Evolutionary conservation across 116 monocot genomes (phyloP), one percentile per base, ranked within the genome.

Genomic region (Iris pallida): DNA sequence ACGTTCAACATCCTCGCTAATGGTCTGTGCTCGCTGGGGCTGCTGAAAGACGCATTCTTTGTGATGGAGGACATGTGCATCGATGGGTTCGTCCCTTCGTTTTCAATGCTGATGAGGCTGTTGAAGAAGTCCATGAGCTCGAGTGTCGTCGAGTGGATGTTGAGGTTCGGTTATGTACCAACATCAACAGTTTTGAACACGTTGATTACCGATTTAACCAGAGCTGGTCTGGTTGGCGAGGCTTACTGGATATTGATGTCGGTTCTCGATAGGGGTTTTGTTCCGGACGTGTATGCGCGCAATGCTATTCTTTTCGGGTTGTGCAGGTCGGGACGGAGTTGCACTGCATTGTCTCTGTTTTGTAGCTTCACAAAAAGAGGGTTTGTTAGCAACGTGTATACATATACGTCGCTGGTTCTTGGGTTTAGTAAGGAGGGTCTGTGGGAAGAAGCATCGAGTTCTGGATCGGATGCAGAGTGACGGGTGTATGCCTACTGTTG

Each of bases 221-320:
- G 53, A 57, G 53, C 11, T 8, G 63, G 74, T n/a, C 78, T 56
- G 47, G 14, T 80, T 45, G 0, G 7, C 19, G 58, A 75, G 65
- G 85, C 89, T 9, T 80, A 72, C 47, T 13, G 60, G 6, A 63
- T 72, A 41, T 80, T 82, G 51, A 65, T n/a, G 40, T n/a, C 66
- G 42, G 53, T 80, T 47, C 16, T 78, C 17, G 72, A 78, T 58
- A 78, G 73, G 17, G 75, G 82, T 16, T n/a, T 80, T 85, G 60
- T 41, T 62, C 75, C 80, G 41, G 75, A 70, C 72, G 75, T 80
- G 58, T 80, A 69, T 53, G 53, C 74, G 8, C 85, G 74, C 64
- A 89, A 89, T 71, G 65, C 82, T 30, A 80, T 89, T 78, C 77
- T 89, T 63, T 85, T 85, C 42, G 58, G 68, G 45, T 63, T 89